These are phyloP conservation scores for Paramecium octaurelia DNA, from an alignment of 73 alveolate genomes.

Conservation along the genomic window DNA sequence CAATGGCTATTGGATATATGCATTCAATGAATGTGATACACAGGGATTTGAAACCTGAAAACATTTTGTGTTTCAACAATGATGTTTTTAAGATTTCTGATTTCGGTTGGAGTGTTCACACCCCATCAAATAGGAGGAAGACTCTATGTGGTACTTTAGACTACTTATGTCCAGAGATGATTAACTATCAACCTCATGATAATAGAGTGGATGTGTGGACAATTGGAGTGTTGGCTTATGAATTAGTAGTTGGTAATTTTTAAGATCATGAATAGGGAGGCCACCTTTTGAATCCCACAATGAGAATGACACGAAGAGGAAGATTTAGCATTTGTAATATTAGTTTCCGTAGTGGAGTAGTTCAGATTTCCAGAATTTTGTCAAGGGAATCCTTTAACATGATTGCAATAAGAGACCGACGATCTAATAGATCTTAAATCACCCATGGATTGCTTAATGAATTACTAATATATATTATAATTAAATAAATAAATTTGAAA, in stretches of 20 bases:
- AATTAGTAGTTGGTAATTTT: conserved; percentile 56
- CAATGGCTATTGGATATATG: conserved; percentile 74
- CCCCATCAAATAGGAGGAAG: conserved; percentile 58
- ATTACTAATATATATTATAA: background rate
- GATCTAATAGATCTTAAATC: background rate
- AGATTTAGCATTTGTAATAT: background rate
- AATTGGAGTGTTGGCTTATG: conserved; percentile 75
- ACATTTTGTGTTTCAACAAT: conserved; percentile 62
- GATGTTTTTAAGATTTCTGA: conserved; percentile 65
- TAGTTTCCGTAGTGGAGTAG: background rate
- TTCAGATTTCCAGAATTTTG: background rate
- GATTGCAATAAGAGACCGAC: conserved; percentile 23
- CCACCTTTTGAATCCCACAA: conserved; percentile 25
- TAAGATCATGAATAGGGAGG: background rate
- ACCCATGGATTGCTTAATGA: conserved; percentile 4
- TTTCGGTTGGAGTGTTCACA: conserved; percentile 74
- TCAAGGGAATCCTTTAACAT: background rate
- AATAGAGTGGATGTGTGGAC: conserved; percentile 92
- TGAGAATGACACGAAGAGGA: background rate
- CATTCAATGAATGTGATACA: conserved; percentile 77
- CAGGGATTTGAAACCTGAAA: conserved; percentile 86
- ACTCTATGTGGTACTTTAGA: conserved; percentile 65
- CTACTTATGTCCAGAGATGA: conserved; percentile 94
- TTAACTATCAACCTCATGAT: conserved; percentile 76
- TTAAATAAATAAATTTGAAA: background rate